Evolutionary conservation across 148 eudicot species (phyloP).

Genomic region (Salicornia ramosissima): DNA sequence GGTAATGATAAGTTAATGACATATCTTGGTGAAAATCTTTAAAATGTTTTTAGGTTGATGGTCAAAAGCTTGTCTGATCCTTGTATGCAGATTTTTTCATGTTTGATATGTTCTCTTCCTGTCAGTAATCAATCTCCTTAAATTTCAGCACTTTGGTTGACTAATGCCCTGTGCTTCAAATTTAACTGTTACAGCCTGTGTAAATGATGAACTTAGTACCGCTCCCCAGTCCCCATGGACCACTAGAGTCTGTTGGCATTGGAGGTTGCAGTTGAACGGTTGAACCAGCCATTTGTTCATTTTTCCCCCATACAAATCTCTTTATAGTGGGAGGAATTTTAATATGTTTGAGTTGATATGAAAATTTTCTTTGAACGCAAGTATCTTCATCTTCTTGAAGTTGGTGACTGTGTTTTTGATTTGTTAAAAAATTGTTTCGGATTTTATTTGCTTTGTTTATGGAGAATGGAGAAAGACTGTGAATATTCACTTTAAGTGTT

Average conservation of each 20-base stretch:
- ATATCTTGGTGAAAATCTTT: constrained; percentile 10
- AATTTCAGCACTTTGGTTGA: not conserved
- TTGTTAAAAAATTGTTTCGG: not conserved
- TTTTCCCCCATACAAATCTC: not conserved
- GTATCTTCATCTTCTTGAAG: not conserved
- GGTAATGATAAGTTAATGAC: constrained; percentile 37
- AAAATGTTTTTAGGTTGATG: not conserved
- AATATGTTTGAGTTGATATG: not conserved
- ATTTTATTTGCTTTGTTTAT: not conserved
- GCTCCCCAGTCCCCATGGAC: not conserved
- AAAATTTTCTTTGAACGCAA: not conserved
- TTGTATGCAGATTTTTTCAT: not conserved
- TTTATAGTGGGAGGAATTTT: not conserved
- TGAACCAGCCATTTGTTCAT: not conserved
- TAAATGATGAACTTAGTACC: not conserved
- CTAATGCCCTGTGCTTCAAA: not conserved
- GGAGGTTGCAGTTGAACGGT: not conserved
- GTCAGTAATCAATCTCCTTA: not conserved
- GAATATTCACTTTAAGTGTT: not conserved
- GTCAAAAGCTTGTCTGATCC: not conserved
- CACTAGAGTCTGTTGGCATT: not conserved
- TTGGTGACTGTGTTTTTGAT: not conserved
- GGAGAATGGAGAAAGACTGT: not conserved
- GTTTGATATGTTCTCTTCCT: constrained; percentile 4
- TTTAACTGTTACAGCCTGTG: not conserved